A percentile compares a stretch with the other conserved stretches of the same genome.
These are phyloP conservation scores for Boechera stricta DNA, from an alignment of 345 rosid species.

Conservation along the genomic window DNA sequence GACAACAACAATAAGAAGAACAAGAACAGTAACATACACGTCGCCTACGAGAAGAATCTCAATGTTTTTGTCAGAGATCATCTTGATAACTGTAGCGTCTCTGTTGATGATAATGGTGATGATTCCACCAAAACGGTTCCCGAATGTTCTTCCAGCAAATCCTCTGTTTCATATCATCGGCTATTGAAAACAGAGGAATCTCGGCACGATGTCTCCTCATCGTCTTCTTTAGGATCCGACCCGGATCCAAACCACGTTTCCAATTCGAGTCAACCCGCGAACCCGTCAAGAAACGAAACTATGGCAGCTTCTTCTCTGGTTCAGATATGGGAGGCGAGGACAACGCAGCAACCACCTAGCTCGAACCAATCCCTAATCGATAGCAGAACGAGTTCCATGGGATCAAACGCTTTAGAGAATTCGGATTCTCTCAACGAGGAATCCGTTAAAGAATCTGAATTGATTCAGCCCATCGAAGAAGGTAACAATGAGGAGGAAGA, in stretches of 20 bases:
- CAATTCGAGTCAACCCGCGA: conserved; percentile 33
- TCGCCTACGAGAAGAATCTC: conserved; percentile 65
- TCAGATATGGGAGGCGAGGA: conserved; percentile 90
- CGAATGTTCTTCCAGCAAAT: conserved; percentile 35
- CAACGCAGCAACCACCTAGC: conserved; percentile 51
- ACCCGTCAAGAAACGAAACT: conserved; percentile 14
- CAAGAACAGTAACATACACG: conserved; percentile 35
- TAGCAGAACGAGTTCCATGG: conserved; percentile 40
- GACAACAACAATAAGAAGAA: conserved; percentile 38
- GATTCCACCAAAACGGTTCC: not conserved
- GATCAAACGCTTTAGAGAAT: conserved; percentile 32
- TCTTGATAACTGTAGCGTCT: conserved; percentile 49
- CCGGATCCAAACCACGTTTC: no score
- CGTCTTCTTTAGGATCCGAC: conserved; percentile 26
- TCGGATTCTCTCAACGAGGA: conserved; percentile 30
- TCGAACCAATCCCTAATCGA: conserved; percentile 40
- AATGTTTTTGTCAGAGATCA: conserved; percentile 68
- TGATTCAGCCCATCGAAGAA: conserved; percentile 34
- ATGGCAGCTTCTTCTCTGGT: conserved; percentile 84
- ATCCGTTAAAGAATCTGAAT: conserved; percentile 10
- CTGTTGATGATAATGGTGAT: conserved; percentile 5
- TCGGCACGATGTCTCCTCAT: conserved; percentile 16
- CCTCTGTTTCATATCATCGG: conserved; percentile 51
- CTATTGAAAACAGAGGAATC: conserved; percentile 42
- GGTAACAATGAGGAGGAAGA: conserved; percentile 12